A percentile compares a stretch with the other conserved stretches of the same genome.
phyloP scores from a whole-genome alignment of 495 filamentous ascomycete genomes.

The Penicillium coffeae region DNA sequence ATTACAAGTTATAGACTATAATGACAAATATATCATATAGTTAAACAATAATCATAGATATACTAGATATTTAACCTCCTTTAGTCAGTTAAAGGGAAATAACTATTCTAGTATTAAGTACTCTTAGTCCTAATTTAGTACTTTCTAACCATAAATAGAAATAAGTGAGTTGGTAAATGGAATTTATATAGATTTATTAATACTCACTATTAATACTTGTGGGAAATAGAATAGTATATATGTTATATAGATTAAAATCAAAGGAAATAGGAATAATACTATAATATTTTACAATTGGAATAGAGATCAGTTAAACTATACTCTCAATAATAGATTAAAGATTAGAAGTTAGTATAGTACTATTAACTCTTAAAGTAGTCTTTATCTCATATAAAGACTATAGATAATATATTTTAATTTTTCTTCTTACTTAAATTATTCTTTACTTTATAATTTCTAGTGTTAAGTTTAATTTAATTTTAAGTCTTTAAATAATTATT shows the following conservation, averaged over 20 bases:
- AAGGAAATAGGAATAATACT: not conserved
- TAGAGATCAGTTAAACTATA: not conserved
- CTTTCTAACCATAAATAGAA: not conserved
- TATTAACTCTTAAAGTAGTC: not conserved
- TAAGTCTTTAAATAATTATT: no score
- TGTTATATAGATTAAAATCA: constrained; percentile 1
- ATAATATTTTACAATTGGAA: not conserved
- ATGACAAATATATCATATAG: constrained; percentile 7
- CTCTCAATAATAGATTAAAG: constrained; percentile 1
- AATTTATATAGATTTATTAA: not conserved
- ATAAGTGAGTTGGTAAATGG: not conserved
- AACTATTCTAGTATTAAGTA: constrained; percentile 4
- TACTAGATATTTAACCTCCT: constrained; percentile 10
- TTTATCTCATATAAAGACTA: no score
- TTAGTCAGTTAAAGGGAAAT: constrained; percentile 4
- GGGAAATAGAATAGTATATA: not conserved
- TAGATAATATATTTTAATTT: no score
- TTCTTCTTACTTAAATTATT: no score
- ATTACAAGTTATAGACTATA: not conserved
- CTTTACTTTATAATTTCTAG: no score
- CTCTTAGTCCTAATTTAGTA: not conserved
- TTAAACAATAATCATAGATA: constrained; percentile 7
- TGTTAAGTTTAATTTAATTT: no score
- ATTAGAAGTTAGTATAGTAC: not conserved
- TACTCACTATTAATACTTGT: not conserved